Evolutionary conservation across 2,329 filamentous ascomycete genomes (phyloP), one percentile per base, ranked within the genome.

Genomic region (Monosporascus cannonballus): DNA sequence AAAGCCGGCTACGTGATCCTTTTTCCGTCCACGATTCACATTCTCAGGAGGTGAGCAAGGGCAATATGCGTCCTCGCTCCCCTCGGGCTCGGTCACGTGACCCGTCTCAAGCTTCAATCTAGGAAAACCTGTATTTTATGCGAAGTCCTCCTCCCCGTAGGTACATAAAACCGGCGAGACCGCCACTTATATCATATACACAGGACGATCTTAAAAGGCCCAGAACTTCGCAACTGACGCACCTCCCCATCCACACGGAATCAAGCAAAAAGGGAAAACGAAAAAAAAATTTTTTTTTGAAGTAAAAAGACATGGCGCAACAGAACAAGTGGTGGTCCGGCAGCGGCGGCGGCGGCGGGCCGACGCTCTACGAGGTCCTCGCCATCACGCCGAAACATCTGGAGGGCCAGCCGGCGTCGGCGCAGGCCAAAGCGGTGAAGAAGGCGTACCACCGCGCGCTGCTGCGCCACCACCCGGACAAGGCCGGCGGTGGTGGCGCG

Each of bases 391-490:
- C 73, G 18, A 61, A 73, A 52, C 66, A 80, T 51, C 71, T 81
- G 54, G 68, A 75, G 60, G 66, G 71, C 53, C 65, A 73, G 50
- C 60, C 69, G 54, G 72, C 76, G 61, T 66, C 74, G 41, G 63
- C 71, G 57, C 70, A 74, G 48, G 70, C 80, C 49, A 71, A 64
- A 49, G 54, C 56, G 30, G 58, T 87, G 55, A 86, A 84, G 64
- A 76, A 76, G 54, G 83, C 84, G 54, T 88, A 87, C 69, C 82
- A 77, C 66, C 77, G 80, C 51, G 82, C 84, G 22, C 76, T 88
- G 36, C 77, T 88, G 17, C 77, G 74, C 58, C 77, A 87, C 71
- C 85, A 88, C 68, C 85, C 85, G 2, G 83, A 86, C 71, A 85
- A 86, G 61, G 65, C 54, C 48, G 51, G 25, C 14, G 42, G 20